Percentiles rank a stretch among this genome's conserved stretches.
These are phyloP conservation scores for Alternaria sp. DNA, from an alignment of 2,329 filamentous ascomycete genomes.

Conservation along the genomic window DNA sequence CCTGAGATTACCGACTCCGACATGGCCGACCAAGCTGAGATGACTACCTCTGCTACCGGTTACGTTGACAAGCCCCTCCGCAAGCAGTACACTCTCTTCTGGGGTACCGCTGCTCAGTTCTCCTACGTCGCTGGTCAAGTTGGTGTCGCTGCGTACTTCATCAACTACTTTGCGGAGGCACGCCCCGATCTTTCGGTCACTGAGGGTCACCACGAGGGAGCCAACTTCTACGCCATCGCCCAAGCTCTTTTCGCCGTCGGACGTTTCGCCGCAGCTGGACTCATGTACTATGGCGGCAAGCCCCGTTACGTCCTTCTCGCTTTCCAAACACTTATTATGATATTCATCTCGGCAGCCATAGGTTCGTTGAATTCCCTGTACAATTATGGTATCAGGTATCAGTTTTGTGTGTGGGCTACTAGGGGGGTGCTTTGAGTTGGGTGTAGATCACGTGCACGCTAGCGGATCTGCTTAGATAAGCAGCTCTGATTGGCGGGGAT, in stretches of 20 bases:
- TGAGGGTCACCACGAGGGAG: conserved; percentile 43
- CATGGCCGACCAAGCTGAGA: conserved; percentile 57
- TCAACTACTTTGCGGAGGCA: conserved; percentile 50
- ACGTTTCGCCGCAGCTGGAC: conserved; percentile 48
- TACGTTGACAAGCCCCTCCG: conserved; percentile 68
- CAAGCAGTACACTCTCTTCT: conserved; percentile 63
- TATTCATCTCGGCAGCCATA: conserved; percentile 48
- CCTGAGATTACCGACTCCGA: conserved; percentile 77
- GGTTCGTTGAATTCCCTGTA: too few relatives aligned
- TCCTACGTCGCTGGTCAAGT: conserved; percentile 64
- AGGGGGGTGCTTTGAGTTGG: too few relatives aligned
- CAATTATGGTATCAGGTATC: too few relatives aligned
- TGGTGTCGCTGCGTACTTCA: conserved; percentile 62
- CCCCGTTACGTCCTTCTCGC: conserved; percentile 48
- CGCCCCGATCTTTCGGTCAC: conserved; percentile 38
- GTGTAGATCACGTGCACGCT: too few relatives aligned
- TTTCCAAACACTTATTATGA: conserved; percentile 48
- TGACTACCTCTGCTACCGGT: conserved; percentile 54
- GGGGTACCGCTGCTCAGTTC: conserved; percentile 54
- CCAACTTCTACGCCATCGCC: conserved; percentile 51
- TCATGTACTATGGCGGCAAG: conserved; percentile 48
- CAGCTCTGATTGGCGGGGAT: too few relatives aligned
- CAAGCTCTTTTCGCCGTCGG: conserved; percentile 50
- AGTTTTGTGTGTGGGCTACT: too few relatives aligned
- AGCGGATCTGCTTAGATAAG: too few relatives aligned